These are phyloP conservation scores for Pycnococcus provasolii DNA, from an alignment of 139 green algal genomes.

Conservation along the genomic window DNA sequence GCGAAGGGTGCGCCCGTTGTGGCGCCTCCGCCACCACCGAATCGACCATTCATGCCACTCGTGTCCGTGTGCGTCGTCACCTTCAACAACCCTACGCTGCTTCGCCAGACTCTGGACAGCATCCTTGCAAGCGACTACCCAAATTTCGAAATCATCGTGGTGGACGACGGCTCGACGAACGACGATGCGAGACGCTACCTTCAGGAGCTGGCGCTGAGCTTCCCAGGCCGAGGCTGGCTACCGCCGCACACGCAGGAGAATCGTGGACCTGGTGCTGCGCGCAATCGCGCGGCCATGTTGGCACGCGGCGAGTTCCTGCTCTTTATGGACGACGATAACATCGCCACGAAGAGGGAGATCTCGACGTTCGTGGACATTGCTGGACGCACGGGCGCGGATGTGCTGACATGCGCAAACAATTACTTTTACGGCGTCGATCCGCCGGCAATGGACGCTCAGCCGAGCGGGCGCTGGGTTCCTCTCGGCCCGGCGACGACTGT, in stretches of 20 bases:
- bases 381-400: constrained; percentile 18
- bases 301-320: constrained; percentile 23
- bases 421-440: constrained; percentile 26
- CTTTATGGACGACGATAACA: constrained; percentile 29
- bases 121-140: constrained; percentile 24
- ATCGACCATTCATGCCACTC: constrained; percentile 7
- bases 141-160: constrained; percentile 24
- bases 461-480: constrained; percentile 23
- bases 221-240: constrained; percentile 9
- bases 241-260: constrained; percentile 17
- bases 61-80: constrained; percentile 33
- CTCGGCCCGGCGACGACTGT: constrained; percentile 21
- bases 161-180: constrained; percentile 22
- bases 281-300: constrained; percentile 18
- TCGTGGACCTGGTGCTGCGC: constrained; percentile 20
- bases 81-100: constrained; percentile 27
- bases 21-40: background rate
- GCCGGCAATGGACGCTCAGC: background rate
- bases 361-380: constrained; percentile 20
- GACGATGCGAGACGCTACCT: constrained; percentile 7
- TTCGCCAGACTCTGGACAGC: constrained; percentile 22
- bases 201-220: constrained; percentile 18
- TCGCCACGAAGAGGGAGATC: constrained; percentile 17
- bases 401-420: constrained; percentile 27
- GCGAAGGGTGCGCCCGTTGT: background rate